phyloP scores from a whole-genome alignment of 257 asterid species.

The Solanum gandarillasii region DNA sequence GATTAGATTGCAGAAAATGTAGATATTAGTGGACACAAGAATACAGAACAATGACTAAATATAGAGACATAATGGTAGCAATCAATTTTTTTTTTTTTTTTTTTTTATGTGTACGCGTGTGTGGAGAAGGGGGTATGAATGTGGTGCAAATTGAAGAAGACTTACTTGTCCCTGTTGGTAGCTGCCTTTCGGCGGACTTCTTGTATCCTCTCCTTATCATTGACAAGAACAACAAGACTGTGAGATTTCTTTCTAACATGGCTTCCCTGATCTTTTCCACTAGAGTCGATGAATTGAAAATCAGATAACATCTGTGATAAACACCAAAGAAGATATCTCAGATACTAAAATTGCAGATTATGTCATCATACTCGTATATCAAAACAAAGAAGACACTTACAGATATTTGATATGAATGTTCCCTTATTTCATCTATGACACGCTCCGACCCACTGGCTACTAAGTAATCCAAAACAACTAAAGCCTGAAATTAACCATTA shows the following conservation, averaged over 20 bases:
- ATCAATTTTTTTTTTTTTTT: background rate
- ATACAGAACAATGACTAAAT: background rate
- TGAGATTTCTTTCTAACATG: conserved; percentile 95
- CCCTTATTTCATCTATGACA: conserved; percentile 85
- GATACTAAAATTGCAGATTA: background rate
- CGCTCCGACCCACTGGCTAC: conserved; percentile 94
- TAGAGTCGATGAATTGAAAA: conserved; percentile 90
- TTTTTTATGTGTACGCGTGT: too few species aligned
- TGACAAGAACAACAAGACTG: conserved; percentile 77
- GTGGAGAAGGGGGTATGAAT: background rate
- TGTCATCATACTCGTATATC: background rate
- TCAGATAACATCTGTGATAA: conserved; percentile 71
- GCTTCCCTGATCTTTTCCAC: conserved; percentile 92
- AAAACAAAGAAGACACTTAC: conserved; percentile 32
- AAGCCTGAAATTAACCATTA: conserved; percentile 44
- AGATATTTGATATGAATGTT: conserved; percentile 92
- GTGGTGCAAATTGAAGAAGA: background rate
- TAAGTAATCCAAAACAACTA: conserved; percentile 86
- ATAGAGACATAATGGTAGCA: background rate
- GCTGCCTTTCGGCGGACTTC: conserved; percentile 97
- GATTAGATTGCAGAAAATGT: background rate
- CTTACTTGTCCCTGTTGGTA: conserved; percentile 82
- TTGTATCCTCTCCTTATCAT: conserved; percentile 90
- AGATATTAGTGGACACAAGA: background rate
- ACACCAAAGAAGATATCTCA: background rate